A percentile compares a stretch with the other conserved stretches of the same genome.
Conservation (phyloP, 192 early-diverging fungal species). For the Gonapodya prolifera region DNA sequence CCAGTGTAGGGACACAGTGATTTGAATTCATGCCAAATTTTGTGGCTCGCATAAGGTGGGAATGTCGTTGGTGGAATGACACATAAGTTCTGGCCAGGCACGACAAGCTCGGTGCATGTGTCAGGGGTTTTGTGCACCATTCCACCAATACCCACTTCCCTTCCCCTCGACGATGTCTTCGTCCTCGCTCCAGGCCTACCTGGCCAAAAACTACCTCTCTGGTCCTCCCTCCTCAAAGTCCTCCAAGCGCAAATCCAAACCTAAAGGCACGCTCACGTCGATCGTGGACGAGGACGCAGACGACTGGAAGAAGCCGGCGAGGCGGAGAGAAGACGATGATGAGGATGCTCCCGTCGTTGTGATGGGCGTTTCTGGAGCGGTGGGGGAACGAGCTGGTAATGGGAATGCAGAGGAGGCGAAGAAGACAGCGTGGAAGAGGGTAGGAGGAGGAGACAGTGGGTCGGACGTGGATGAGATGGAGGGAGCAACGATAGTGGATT, state of each 20-base stretch:
- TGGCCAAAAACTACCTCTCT: not conserved
- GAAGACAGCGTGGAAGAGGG: not conserved
- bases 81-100: too few species aligned
- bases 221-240: not conserved
- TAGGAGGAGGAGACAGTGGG: not conserved
- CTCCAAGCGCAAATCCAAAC: not conserved
- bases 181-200: not conserved
- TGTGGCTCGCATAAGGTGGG: too few species aligned
- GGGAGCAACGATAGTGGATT: not conserved
- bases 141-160: too few species aligned
- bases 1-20: too few species aligned
- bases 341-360: not conserved
- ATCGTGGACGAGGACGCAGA: constrained; percentile 6
- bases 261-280: not conserved
- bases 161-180: not conserved
- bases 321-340: not conserved
- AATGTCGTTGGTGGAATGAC: not conserved
- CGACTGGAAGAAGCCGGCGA: not conserved
- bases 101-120: too few species aligned
- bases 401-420: not conserved
- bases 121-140: too few species aligned
- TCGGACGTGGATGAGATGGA: not conserved
- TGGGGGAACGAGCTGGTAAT: not conserved
- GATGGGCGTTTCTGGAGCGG: not conserved
- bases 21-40: too few species aligned